Evolutionary conservation across 345 rosid genomes (phyloP).

Genomic region (Hirschfeldia incana): DNA sequence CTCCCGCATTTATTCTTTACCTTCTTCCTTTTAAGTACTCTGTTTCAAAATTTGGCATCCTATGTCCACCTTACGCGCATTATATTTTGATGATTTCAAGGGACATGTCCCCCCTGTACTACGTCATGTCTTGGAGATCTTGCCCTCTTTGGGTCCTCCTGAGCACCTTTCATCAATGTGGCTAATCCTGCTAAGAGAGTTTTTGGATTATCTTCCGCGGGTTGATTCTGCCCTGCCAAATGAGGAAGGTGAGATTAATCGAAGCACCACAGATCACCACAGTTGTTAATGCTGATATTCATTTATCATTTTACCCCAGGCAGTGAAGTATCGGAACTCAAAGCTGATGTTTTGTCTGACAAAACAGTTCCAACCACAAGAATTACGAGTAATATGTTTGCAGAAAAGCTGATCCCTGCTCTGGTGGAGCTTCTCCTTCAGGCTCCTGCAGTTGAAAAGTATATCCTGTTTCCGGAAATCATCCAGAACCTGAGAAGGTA

Average conservation of each 20-base stretch:
- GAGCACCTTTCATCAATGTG: slow-evolving; percentile 87
- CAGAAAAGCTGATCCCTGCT: slow-evolving; percentile 79
- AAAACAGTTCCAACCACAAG: slow-evolving; percentile 38
- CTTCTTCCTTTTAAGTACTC: slow-evolving; percentile 15
- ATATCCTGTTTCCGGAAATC: slow-evolving; percentile 74
- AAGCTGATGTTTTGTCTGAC: slow-evolving; percentile 40
- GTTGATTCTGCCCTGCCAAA: slow-evolving; percentile 47
- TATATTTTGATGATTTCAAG: slow-evolving; percentile 38
- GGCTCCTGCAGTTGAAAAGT: slow-evolving; percentile 71
- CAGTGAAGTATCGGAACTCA: slow-evolving; percentile 42
- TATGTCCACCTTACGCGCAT: slow-evolving; percentile 5
- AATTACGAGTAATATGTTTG: slow-evolving; percentile 54
- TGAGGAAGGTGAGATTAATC: slow-evolving; percentile 56
- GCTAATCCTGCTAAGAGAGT: slow-evolving; percentile 67
- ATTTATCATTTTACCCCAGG: slow-evolving; percentile 29
- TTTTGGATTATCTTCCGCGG: slow-evolving; percentile 74
- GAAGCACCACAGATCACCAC: slow-evolving; percentile 40
- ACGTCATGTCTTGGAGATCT: slow-evolving; percentile 72
- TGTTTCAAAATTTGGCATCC: slow-evolving; percentile 5
- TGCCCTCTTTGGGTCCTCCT: slow-evolving; percentile 72
- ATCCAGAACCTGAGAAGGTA: slow-evolving; percentile 89
- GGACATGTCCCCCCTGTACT: slow-evolving; percentile 80
- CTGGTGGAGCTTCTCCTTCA: slow-evolving; percentile 69
- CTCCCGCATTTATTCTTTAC: neutral
- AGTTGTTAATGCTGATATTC: slow-evolving; percentile 29